Evolutionary conservation across 2,329 filamentous ascomycete species (phyloP).

Genomic region (Xylariaceae sp.): DNA sequence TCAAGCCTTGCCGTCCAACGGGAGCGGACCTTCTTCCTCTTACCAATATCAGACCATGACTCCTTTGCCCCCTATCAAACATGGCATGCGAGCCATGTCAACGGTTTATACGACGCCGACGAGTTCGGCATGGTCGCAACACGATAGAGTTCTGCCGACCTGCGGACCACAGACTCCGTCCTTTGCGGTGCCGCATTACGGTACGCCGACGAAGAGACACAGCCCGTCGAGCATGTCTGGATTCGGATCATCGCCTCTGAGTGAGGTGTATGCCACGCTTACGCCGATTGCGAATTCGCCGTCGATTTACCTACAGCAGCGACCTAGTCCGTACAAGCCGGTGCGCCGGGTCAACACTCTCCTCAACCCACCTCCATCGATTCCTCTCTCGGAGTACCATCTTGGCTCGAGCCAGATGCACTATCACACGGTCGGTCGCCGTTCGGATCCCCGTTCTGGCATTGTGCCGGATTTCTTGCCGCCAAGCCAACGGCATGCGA

Average conservation of each 20-base stretch:
- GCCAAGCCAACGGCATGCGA: slow-evolving; percentile 20
- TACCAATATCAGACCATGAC: slow-evolving; percentile 43
- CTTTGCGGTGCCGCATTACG: slow-evolving; percentile 35
- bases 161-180: slow-evolving; percentile 33
- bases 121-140: slow-evolving; percentile 36
- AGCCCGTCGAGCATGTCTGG: slow-evolving; percentile 47
- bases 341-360: slow-evolving; percentile 85
- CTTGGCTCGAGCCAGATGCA: slow-evolving; percentile 71
- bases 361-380: slow-evolving; percentile 79
- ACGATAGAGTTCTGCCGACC: slow-evolving; percentile 31
- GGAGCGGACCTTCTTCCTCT: slow-evolving; percentile 36
- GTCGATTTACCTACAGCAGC: slow-evolving; percentile 78
- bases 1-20: slow-evolving; percentile 21
- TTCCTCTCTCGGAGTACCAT: slow-evolving; percentile 70
- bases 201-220: slow-evolving; percentile 49
- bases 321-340: slow-evolving; percentile 87
- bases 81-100: slow-evolving; percentile 66
- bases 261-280: slow-evolving; percentile 55
- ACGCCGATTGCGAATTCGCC: slow-evolving; percentile 75
- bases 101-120: slow-evolving; percentile 61
- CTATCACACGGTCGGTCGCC: slow-evolving; percentile 70
- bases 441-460: slow-evolving; percentile 62
- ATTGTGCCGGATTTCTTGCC: slow-evolving; percentile 59
- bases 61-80: slow-evolving; percentile 58
- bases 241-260: slow-evolving; percentile 65